Evolutionary conservation across 768 basidiomycete species (phyloP), one percentile per base, ranked within the genome.

Genomic region (Macrolepiota albuminosa): DNA sequence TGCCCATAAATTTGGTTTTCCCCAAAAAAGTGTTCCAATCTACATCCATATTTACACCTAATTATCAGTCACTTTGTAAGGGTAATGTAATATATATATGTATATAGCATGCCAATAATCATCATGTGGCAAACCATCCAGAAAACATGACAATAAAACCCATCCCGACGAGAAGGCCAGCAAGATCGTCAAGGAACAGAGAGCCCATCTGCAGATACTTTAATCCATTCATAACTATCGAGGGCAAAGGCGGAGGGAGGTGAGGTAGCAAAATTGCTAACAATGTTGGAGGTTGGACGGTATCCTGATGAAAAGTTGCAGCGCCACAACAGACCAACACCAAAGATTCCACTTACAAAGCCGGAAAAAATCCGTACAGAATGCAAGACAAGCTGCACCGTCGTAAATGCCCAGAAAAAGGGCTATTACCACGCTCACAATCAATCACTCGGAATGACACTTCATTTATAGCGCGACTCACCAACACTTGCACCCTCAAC

Each of bases 361-460:
- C 85, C 84, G 13, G 79, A 81, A 67, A 89, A 85, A 71, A 93
- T 83, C 56, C 85, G 84, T 63, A 86, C 67, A 9, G 91, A 90
- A 65, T 92, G 89, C 47, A 93, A 67, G 21, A 79, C 78, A 26
- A 92, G 76, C 64, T 92, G 83, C 4, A 93, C 69, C 0, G 91
- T 87, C 42, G 83, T 82, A 61, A 93, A 92, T 8, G 83, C 86
- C 88, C 88, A 91, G 70, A 93, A 89, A 75, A 93, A 89, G 1
- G 89, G 85, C 90, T 92, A 63, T 18, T 43, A 6, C 9, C 39
- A 40, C 26, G 2, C 18, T 16, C 53, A 31, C 16, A n/a, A 42
- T 31, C n/a, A 43, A 13, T 33, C 31, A 33, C n/a, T 4, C 29
- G 1, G n/a, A 18, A 43, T 43, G 18, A 33, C 21, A 34, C 50